Conservation (phyloP, 306 rosid species). For the Dalbergia oliveri region DNA sequence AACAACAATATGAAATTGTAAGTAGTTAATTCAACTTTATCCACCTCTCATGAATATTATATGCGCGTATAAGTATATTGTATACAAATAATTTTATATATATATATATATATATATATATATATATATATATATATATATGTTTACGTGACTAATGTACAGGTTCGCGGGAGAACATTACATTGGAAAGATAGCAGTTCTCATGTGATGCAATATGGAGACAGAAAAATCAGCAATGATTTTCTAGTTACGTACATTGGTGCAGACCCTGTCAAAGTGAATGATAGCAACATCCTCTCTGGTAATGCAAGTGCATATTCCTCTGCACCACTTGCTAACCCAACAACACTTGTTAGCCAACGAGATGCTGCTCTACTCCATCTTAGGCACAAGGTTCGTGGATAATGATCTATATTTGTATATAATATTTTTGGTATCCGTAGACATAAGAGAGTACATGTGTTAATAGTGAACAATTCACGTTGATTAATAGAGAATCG, state of each 20-base stretch:
- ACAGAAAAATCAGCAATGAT: conserved; percentile 31
- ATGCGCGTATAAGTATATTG: too few species aligned
- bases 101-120: not conserved
- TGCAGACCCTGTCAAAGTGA: conserved; percentile 16
- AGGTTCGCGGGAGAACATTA: conserved; percentile 62
- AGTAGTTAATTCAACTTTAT: not conserved
- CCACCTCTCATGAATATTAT: not conserved
- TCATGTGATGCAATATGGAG: conserved; percentile 73
- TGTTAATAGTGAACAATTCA: too few species aligned
- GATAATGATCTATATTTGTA: too few species aligned
- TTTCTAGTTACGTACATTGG: conserved; percentile 56
- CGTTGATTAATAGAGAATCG: too few species aligned
- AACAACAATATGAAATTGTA: conserved; percentile 62
- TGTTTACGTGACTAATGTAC: not conserved
- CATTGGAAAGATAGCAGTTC: not conserved
- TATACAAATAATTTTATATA: too few species aligned
- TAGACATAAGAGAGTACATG: too few species aligned
- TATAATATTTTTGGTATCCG: too few species aligned
- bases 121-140: not conserved
- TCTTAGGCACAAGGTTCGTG: conserved; percentile 55
- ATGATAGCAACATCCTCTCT: not conserved
- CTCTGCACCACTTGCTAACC: not conserved
- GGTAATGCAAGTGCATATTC: not conserved
- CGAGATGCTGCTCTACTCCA: conserved; percentile 57
- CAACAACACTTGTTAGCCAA: conserved; percentile 47